Percentiles rank a stretch among this genome's conserved stretches.
phyloP scores from a whole-genome alignment of 2,329 filamentous ascomycete genomes.

The Parastagonospora nodorum region DNA sequence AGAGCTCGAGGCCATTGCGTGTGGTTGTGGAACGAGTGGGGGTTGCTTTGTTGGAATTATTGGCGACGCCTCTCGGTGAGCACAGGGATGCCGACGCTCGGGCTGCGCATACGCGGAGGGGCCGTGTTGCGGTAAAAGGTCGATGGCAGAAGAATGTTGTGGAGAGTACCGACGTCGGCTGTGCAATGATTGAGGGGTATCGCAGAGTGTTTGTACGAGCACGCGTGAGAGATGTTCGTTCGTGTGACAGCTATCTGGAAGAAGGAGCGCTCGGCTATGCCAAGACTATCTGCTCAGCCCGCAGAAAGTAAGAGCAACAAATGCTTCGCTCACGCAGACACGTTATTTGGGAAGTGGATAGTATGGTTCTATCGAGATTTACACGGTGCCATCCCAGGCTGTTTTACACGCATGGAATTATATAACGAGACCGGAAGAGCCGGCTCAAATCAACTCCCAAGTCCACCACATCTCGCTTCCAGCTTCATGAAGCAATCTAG shows the following conservation, averaged over 20 bases:
- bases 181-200: constrained; percentile 22
- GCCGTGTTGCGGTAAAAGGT: constrained; percentile 13
- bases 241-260: constrained; percentile 30
- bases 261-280: constrained; percentile 17
- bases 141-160: constrained; percentile 12
- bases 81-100: constrained; percentile 41
- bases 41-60: constrained; percentile 37
- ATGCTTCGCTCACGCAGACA: constrained; percentile 7
- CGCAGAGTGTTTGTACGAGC: constrained; percentile 21
- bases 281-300: constrained; percentile 20
- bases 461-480: constrained; percentile 26
- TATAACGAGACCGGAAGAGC: constrained; percentile 43
- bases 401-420: constrained; percentile 47
- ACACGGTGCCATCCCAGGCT: constrained; percentile 43
- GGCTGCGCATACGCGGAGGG: constrained; percentile 39
- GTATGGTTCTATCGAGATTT: constrained; percentile 43
- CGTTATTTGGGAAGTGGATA: constrained; percentile 29
- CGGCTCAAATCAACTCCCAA: constrained; percentile 35
- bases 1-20: constrained; percentile 69
- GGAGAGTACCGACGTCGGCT: constrained; percentile 14
- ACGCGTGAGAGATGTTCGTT: constrained; percentile 25
- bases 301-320: constrained; percentile 5
- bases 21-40: constrained; percentile 35
- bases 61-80: constrained; percentile 38
- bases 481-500: constrained; percentile 26